A percentile compares a stretch with the other conserved stretches of the same genome.
Conservation (phyloP, 345 rosid genomes). For the Eucalyptus victrix region DNA sequence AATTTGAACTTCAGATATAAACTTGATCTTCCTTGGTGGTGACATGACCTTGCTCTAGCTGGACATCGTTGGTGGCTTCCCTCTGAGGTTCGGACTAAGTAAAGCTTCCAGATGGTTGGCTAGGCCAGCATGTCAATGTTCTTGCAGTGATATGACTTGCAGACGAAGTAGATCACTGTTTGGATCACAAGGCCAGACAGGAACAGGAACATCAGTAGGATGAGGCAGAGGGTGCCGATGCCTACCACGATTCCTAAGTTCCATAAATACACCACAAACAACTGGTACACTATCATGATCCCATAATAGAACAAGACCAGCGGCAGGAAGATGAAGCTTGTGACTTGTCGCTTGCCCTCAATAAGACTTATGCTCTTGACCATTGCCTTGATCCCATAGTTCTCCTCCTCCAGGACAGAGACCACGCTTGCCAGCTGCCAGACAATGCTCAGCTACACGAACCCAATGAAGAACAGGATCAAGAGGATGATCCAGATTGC, state of each 20-base stretch:
- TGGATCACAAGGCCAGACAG: constrained; percentile 19
- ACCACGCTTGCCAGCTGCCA: neutral
- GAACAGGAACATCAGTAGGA: constrained; percentile 6
- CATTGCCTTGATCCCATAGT: constrained; percentile 33
- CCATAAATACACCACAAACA: neutral
- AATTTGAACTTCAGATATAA: neutral
- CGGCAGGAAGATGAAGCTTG: constrained; percentile 1
- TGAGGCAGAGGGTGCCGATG: neutral
- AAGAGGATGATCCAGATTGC: neutral
- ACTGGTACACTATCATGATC: neutral
- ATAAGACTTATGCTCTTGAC: constrained; percentile 20
- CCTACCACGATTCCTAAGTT: neutral
- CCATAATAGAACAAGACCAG: neutral
- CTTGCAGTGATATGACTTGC: constrained; percentile 30
- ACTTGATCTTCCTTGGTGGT: neutral
- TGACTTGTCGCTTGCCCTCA: constrained; percentile 21
- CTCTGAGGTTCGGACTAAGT: constrained; percentile 23
- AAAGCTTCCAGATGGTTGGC: constrained; percentile 40
- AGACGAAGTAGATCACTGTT: constrained; percentile 36
- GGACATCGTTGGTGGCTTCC: constrained; percentile 16
- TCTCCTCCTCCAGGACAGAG: constrained; percentile 2
- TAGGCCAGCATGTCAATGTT: constrained; percentile 20
- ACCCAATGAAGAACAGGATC: neutral
- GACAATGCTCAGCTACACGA: neutral
- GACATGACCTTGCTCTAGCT: constrained; percentile 7